Evolutionary conservation across 345 rosid species (phyloP).

Genomic region (Euphorbia tirucalli): DNA sequence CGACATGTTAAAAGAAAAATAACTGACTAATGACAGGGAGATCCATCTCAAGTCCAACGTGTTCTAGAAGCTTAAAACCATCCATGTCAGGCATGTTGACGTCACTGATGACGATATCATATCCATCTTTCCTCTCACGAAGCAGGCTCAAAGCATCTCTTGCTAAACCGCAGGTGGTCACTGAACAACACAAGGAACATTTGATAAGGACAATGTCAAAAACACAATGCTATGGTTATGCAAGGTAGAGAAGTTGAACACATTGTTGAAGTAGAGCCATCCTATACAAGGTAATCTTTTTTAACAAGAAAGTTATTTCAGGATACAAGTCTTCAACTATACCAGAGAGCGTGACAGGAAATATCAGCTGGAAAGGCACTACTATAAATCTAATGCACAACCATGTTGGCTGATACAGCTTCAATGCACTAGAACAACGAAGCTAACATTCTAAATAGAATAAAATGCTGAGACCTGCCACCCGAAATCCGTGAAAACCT

Average conservation of each 20-base stretch:
- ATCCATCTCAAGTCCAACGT: slow-evolving; percentile 93
- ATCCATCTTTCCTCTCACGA: slow-evolving; percentile 86
- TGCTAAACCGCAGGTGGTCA: slow-evolving; percentile 84
- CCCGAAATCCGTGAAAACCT: too few species aligned
- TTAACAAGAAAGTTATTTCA: background rate
- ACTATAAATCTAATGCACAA: too few species aligned
- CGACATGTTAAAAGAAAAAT: slow-evolving; percentile 23
- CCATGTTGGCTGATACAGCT: too few species aligned
- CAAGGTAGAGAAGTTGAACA: background rate
- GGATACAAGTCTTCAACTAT: too few species aligned
- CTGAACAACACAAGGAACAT: slow-evolving; percentile 40
- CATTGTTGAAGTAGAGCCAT: background rate
- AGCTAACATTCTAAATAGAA: too few species aligned
- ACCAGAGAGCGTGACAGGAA: too few species aligned
- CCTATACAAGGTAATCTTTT: background rate
- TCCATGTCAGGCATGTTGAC: slow-evolving; percentile 99
- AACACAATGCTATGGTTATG: background rate
- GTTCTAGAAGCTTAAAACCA: slow-evolving; percentile 93
- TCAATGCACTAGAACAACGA: too few species aligned
- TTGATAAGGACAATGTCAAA: slow-evolving; percentile 16
- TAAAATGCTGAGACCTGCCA: too few species aligned
- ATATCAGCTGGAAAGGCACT: too few species aligned
- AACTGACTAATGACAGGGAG: slow-evolving; percentile 93
- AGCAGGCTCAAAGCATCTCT: slow-evolving; percentile 78
- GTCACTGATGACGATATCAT: slow-evolving; percentile 89